A percentile compares a stretch with the other conserved stretches of the same genome.
phyloP scores from a whole-genome alignment of 768 basidiomycete genomes.

The Lactifluus rugatus region DNA sequence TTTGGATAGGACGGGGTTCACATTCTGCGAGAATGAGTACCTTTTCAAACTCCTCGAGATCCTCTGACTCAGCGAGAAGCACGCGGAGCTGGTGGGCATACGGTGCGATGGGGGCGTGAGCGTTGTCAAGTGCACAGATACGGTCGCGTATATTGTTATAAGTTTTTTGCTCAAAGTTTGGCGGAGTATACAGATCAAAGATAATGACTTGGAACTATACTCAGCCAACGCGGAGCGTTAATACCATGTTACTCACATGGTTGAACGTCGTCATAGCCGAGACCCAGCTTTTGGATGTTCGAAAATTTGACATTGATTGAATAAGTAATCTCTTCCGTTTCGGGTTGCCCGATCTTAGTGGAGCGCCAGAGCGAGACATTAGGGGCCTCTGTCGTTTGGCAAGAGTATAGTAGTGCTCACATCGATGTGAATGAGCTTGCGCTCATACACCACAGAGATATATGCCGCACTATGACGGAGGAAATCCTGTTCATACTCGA shows the following conservation, averaged over 20 bases:
- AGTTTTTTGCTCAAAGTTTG: slow-evolving; percentile 48
- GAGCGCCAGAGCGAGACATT: not conserved
- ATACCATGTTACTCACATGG: not conserved
- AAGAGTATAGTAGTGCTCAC: slow-evolving; percentile 29
- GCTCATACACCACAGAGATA: slow-evolving; percentile 56
- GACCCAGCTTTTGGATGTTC: slow-evolving; percentile 13
- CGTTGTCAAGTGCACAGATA: slow-evolving; percentile 46
- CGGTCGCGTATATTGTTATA: slow-evolving; percentile 53
- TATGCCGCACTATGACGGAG: slow-evolving; percentile 37
- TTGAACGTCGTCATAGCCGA: slow-evolving; percentile 10
- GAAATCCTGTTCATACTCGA: slow-evolving; percentile 58
- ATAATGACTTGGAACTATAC: not conserved
- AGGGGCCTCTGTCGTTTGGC: not conserved
- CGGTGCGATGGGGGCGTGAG: slow-evolving; percentile 50
- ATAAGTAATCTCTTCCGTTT: slow-evolving; percentile 7
- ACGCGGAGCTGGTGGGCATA: slow-evolving; percentile 67
- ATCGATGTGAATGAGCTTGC: slow-evolving; percentile 53
- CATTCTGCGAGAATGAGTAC: slow-evolving; percentile 46
- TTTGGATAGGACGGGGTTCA: slow-evolving; percentile 23
- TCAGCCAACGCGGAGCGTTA: not conserved
- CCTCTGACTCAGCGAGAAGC: slow-evolving; percentile 41
- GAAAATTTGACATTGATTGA: slow-evolving; percentile 12
- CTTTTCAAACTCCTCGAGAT: slow-evolving; percentile 41
- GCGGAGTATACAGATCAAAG: slow-evolving; percentile 34
- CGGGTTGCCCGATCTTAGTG: slow-evolving; percentile 10